A percentile compares a stretch with the other conserved stretches of the same genome.
phyloP scores from a whole-genome alignment of 1,139 yeast genomes.

The Suhomyces yuchorum region DNA sequence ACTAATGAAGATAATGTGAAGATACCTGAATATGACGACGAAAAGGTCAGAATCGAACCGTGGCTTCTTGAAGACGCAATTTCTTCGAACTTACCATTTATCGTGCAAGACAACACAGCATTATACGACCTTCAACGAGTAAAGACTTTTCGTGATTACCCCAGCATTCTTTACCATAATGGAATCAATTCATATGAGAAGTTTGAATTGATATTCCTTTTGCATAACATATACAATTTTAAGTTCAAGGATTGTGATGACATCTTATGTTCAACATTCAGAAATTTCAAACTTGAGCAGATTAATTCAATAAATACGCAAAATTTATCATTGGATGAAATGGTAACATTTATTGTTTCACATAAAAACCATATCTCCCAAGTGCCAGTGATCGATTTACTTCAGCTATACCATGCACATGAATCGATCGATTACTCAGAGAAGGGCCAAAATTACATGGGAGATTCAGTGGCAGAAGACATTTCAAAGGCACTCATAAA shows the following conservation, averaged over 20 bases:
- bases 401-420: constrained; percentile 14
- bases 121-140: constrained; percentile 3
- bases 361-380: constrained; percentile 4
- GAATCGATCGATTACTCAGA: constrained; percentile 14
- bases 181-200: constrained; percentile 20
- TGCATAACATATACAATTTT: constrained; percentile 18
- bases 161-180: constrained; percentile 12
- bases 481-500: constrained; percentile 14
- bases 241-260: constrained; percentile 19
- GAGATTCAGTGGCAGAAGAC: constrained; percentile 12
- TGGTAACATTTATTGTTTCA: constrained; percentile 5
- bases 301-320: constrained; percentile 5
- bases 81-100: constrained; percentile 1
- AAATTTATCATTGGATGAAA: constrained; percentile 8
- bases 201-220: constrained; percentile 16
- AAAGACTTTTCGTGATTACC: constrained; percentile 12
- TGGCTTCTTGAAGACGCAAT: constrained; percentile 2
- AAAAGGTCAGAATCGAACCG: constrained; percentile 8
- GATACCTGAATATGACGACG: constrained; percentile 16
- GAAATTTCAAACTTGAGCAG: constrained; percentile 12
- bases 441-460: constrained; percentile 12
- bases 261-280: constrained; percentile 15
- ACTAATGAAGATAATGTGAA: constrained; percentile 9
- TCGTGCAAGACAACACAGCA: constrained; percentile 1
- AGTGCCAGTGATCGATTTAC: constrained; percentile 6